These are phyloP conservation scores for Nadsonia fulvescens DNA, from an alignment of 805 yeast species.

Conservation along the genomic window DNA sequence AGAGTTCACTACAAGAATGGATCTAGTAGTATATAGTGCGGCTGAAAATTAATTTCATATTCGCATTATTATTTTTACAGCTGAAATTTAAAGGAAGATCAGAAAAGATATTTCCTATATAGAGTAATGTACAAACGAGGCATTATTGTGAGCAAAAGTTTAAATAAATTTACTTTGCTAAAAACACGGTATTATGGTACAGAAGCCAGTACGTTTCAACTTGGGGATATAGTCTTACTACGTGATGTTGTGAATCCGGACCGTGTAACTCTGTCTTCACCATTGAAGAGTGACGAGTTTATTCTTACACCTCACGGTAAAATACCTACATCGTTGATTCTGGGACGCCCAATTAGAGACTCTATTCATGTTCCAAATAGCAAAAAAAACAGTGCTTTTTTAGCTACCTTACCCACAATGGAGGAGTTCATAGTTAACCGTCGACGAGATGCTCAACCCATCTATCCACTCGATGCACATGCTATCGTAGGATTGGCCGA, in stretches of 20 bases:
- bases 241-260: constrained; percentile 16
- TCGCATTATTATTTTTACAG: too few species aligned
- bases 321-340: constrained; percentile 18
- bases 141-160: too few species aligned
- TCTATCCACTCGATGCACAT: constrained; percentile 31
- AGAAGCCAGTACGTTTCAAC: constrained; percentile 26
- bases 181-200: too few species aligned
- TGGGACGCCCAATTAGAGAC: constrained; percentile 18
- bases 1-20: too few species aligned
- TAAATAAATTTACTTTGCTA: too few species aligned
- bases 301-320: constrained; percentile 13
- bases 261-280: constrained; percentile 18
- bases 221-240: constrained; percentile 19
- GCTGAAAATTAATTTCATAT: too few species aligned
- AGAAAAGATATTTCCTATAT: too few species aligned
- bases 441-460: constrained; percentile 31
- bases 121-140: too few species aligned
- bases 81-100: too few species aligned
- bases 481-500: constrained; percentile 30
- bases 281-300: constrained; percentile 13
- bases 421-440: constrained; percentile 28
- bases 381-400: constrained; percentile 19
- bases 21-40: too few species aligned
- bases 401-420: constrained; percentile 24
- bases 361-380: constrained; percentile 15